phyloP scores from a whole-genome alignment of 352 stramenopile genomes.

The Globisporangium apiculatum region DNA sequence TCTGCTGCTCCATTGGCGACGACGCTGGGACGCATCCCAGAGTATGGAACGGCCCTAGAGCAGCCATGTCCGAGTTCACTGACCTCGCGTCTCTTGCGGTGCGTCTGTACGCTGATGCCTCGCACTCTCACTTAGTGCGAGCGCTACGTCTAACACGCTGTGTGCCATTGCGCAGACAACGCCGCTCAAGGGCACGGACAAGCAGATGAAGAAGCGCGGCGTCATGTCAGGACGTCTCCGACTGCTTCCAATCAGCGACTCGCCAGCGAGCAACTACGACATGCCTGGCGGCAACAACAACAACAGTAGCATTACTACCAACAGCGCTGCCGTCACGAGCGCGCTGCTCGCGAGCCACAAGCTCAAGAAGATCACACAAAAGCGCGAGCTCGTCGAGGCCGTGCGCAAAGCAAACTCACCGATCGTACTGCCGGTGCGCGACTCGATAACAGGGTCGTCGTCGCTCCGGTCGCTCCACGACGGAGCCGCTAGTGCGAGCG shows the following conservation, averaged over 20 bases:
- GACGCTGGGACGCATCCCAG: too few relatives aligned
- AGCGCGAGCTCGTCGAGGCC: conserved; percentile 68
- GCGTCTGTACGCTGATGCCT: neutral
- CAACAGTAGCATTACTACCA: conserved; percentile 17
- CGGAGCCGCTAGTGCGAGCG: conserved; percentile 1
- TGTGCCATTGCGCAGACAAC: conserved; percentile 14
- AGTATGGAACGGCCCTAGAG: neutral
- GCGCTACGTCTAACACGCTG: neutral
- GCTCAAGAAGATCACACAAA: conserved; percentile 70
- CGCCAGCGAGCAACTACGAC: conserved; percentile 22
- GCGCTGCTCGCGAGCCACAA: conserved; percentile 21
- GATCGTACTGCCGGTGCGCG: conserved; percentile 46
- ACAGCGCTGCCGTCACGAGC: neutral
- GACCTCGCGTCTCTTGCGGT: conserved; percentile 41
- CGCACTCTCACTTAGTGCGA: neutral
- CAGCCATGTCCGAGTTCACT: conserved; percentile 45
- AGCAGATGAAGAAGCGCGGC: conserved; percentile 44
- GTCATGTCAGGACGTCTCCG: conserved; percentile 33
- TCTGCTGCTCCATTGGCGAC: too few relatives aligned
- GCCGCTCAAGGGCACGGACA: conserved; percentile 23
- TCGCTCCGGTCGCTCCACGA: conserved; percentile 25
- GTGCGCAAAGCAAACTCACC: conserved; percentile 69
- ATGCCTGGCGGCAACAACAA: conserved; percentile 20
- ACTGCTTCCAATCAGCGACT: conserved; percentile 41
- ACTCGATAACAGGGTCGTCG: conserved; percentile 16